Evolutionary conservation across 495 filamentous ascomycete genomes (phyloP).

Genomic region (Apodospora peruviana): DNA sequence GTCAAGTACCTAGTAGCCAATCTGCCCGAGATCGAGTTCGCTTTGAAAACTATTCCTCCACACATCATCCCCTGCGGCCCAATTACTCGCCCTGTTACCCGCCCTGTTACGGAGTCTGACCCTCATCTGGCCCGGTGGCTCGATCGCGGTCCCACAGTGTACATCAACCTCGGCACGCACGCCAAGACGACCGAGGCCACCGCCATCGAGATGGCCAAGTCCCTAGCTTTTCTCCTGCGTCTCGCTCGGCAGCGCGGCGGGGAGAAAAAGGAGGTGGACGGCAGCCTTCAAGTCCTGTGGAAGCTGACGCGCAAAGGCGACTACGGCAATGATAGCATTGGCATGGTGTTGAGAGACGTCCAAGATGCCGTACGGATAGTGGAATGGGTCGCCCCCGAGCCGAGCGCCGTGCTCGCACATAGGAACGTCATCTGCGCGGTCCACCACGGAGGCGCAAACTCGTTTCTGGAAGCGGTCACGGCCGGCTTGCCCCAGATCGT

Average conservation of each 20-base stretch:
- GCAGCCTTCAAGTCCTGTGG: constrained; percentile 43
- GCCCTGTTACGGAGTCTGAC: constrained; percentile 23
- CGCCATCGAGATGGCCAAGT: constrained; percentile 28
- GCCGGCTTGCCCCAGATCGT: constrained; percentile 46
- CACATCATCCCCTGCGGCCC: constrained; percentile 47
- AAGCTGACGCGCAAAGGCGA: constrained; percentile 25
- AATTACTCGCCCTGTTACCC: constrained; percentile 37
- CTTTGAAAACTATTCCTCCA: constrained; percentile 25
- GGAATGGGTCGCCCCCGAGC: constrained; percentile 33
- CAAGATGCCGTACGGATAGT: constrained; percentile 22
- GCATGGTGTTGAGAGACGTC: constrained; percentile 5
- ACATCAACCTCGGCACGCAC: constrained; percentile 37
- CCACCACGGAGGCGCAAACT: constrained; percentile 42
- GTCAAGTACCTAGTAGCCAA: constrained; percentile 21
- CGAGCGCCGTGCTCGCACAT: constrained; percentile 27
- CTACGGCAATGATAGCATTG: constrained; percentile 2
- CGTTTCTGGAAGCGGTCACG: constrained; percentile 38
- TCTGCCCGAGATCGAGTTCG: constrained; percentile 23
- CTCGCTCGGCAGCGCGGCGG: constrained; percentile 15
- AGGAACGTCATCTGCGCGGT: constrained; percentile 32
- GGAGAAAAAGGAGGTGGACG: no score
- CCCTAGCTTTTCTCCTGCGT: constrained; percentile 25
- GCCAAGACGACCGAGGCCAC: constrained; percentile 7
- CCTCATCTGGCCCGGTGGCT: constrained; percentile 34
- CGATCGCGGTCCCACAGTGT: constrained; percentile 24